Conservation (phyloP, 2,329 filamentous ascomycete genomes). For the Teratosphaeria pseudoeucalypti region DNA sequence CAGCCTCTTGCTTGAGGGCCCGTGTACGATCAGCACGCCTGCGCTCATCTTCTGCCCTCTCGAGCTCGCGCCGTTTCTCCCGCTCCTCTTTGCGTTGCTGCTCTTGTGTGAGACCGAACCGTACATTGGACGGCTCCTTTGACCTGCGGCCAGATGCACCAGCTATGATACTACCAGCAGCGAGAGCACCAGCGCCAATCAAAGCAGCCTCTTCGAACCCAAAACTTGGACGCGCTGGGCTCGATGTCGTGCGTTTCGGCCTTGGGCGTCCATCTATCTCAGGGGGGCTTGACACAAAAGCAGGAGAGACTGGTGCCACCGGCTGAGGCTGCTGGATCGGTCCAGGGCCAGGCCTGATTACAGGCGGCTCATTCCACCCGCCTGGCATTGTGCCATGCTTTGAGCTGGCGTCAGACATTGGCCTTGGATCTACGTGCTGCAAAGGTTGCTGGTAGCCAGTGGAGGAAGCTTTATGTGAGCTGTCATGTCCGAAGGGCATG, state of each 20-base stretch:
- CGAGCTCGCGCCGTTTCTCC: conserved; percentile 7
- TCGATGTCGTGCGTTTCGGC: conserved; percentile 27
- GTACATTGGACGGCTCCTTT: conserved; percentile 37
- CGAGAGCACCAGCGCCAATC: conserved; percentile 32
- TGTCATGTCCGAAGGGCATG: conserved; percentile 7
- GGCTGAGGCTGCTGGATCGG: conserved; percentile 81
- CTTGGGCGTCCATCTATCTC: conserved; percentile 34
- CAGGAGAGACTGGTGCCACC: conserved; percentile 50
- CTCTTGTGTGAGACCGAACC: conserved; percentile 48
- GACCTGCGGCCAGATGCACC: conserved; percentile 15
- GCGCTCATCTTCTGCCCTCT: conserved; percentile 17
- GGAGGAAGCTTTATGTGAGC: conserved; percentile 1
- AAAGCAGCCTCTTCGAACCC: conserved; percentile 30
- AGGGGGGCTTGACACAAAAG: conserved; percentile 15
- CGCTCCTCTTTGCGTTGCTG: conserved; percentile 32
- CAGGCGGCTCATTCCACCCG: conserved; percentile 17
- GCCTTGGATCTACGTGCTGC: conserved; percentile 56
- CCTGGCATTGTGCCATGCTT: conserved; percentile 20
- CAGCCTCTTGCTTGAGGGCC: conserved; percentile 26
- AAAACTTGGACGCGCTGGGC: conserved; percentile 15
- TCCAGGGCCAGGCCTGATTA: conserved; percentile 46
- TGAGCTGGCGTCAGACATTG: conserved; percentile 52
- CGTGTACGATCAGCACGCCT: conserved; percentile 23
- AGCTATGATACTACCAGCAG: conserved; percentile 25
- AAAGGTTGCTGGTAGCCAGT: conserved; percentile 30